Base-by-base conservation (phyloP, 208 protist species). In the Blastocrithidia nonstop region DNA sequence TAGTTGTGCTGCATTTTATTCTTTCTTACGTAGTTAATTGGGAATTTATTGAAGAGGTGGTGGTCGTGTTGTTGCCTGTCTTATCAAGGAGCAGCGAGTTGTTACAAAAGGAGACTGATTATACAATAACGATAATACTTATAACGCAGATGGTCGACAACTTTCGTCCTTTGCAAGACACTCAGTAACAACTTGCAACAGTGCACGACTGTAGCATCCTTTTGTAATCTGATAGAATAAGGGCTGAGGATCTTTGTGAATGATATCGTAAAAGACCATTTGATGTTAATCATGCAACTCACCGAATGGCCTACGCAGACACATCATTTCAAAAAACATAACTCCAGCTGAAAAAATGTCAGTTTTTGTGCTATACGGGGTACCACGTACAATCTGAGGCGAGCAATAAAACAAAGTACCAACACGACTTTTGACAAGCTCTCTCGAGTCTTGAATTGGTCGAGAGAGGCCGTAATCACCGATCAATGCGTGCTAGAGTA, bases 271-370 rank as follows among this genome's bases (percentile, higher is more conserved):
- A 29, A 79, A 83, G 42, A 59, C 55, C 21, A 80, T 56, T 3
- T 54, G 23, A 15, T 89, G 69, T 75, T 62, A 79, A 75, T 24
- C 91, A 79, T 19, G 66, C 45, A 1, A 78, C 77, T 73, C 50
- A 3, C 49, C 37, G 50, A 95, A 95, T 4, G 88, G 62, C 3
- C 61, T 45, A 42, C 78, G 42, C 33, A 64, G 57, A 17, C 68
- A 66, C 50, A 82, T 59, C 24, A 95, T 55, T 48, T 95, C 88
- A 50, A 84, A 95, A 35, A 93, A 79, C 50, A 90, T 73, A 7
- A 61, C 69, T 2, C 88, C 88, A 0, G 93, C 66, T 7, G 86
- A 83, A 63, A 95, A 97, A 13, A 96, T 78, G 63, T 97, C 94
- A 5, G 72, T 85, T 52, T 94, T 95, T 23, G 68, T 59, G 43